Evolutionary conservation across 169 alveolate species (phyloP).

Genomic region (Eimeria necatrix): DNA sequence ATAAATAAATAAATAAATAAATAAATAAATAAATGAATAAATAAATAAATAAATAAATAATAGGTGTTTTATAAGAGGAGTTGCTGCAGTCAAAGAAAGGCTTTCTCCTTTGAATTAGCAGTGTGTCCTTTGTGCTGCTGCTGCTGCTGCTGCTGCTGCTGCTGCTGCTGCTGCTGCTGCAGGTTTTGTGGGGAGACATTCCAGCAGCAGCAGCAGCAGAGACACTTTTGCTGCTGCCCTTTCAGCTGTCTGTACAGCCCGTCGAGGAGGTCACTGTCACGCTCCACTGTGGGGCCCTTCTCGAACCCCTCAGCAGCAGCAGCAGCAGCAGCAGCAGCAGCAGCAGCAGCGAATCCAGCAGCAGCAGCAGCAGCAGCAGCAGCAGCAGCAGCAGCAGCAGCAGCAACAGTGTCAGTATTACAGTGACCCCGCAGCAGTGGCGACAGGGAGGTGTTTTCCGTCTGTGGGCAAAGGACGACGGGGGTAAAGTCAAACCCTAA

Average conservation of each 20-base stretch:
- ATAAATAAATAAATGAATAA: too few relatives aligned
- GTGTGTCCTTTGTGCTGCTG: too few relatives aligned
- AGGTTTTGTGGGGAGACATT: slow-evolving; percentile 46
- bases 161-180: too few relatives aligned
- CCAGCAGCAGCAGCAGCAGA: slow-evolving; percentile 19
- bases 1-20: too few relatives aligned
- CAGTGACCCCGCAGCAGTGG: slow-evolving; percentile 54
- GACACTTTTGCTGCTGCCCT: neutral
- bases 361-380: too few relatives aligned
- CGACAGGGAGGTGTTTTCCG: slow-evolving; percentile 4
- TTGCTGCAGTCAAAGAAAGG: neutral
- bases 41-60: too few relatives aligned
- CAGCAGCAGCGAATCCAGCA: neutral
- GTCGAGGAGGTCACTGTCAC: neutral
- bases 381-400: slow-evolving; percentile 2
- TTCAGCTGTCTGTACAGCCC: slow-evolving; percentile 19
- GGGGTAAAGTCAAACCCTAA: slow-evolving; percentile 18
- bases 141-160: too few relatives aligned
- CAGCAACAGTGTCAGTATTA: neutral
- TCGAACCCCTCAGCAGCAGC: slow-evolving; percentile 1
- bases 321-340: neutral
- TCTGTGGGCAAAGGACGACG: slow-evolving; percentile 26
- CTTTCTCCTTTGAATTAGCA: too few relatives aligned
- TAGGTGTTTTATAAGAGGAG: neutral
- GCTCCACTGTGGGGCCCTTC: slow-evolving; percentile 36